Base-by-base conservation (phyloP, 108 stramenopile species). In the Discostella stelligeroides region DNA sequence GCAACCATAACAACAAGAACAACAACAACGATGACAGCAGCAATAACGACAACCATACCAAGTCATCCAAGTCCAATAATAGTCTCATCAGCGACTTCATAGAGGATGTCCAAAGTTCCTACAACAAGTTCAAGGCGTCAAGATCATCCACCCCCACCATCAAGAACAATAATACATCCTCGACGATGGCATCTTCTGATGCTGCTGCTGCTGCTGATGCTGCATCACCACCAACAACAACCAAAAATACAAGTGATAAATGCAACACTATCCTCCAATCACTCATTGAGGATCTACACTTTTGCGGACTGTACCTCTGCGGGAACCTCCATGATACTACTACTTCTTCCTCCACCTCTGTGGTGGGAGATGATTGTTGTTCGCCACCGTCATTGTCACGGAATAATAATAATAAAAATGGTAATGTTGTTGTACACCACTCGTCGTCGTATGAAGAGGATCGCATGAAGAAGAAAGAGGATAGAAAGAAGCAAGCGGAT, bases 231-330 rank as follows among this genome's bases (percentile, higher is more conserved):
- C n/a, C n/a, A n/a, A n/a, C n/a, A n/a, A n/a, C n/a, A n/a, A n/a
- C n/a, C n/a, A n/a, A n/a, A n/a, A n/a, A n/a, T n/a, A n/a, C n/a
- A n/a, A n/a, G n/a, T n/a, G n/a, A n/a, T n/a, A n/a, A n/a, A n/a
- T n/a, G n/a, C n/a, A n/a, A n/a, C n/a, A 37, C 55, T 9, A 45
- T 69, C 24, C 56, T 69, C 0, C 39, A 48, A 21, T 18, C 46
- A 41, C 57, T 69, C 57, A 48, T 53, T 1, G 68, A 69, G 45
- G 68, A 69, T 8, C 20, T 70, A n/a, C 61, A 59, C 50, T 69
- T 76, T 45, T 76, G 76, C 39, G 50, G 61, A 14, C 51, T 60
- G 61, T 76, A 76, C 60, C 55, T 76, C 20, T 76, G 76, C 59
- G 76, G 76, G 9, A 21, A 63, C 4, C 68, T 69, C 13, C 13